These are phyloP conservation scores for Clonostachys sp. DNA, from an alignment of 2,329 filamentous ascomycete species.

Conservation along the genomic window DNA sequence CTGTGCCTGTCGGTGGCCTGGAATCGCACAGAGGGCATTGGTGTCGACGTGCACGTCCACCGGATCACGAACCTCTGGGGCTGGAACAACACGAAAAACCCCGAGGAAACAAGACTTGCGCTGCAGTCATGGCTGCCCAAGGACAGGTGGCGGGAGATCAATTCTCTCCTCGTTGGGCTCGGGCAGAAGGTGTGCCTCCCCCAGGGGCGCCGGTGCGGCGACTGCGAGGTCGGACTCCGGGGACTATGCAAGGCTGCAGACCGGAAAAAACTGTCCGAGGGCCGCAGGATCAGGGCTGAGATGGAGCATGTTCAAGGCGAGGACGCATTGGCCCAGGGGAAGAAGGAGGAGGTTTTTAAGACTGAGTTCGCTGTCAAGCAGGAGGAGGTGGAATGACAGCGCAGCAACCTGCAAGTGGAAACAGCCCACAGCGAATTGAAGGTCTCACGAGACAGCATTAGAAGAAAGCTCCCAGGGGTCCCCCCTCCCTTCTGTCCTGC, in stretches of 20 bases:
- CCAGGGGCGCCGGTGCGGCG: slow-evolving; percentile 74
- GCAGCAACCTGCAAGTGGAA: too few species aligned
- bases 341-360: slow-evolving; percentile 10
- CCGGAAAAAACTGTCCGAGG: slow-evolving; percentile 54
- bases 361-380: slow-evolving; percentile 18
- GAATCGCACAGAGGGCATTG: slow-evolving; percentile 67
- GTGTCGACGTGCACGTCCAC: slow-evolving; percentile 92
- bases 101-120: slow-evolving; percentile 74
- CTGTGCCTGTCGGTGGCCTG: slow-evolving; percentile 75
- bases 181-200: slow-evolving; percentile 85
- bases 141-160: slow-evolving; percentile 90
- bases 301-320: slow-evolving; percentile 15
- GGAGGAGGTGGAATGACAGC: slow-evolving; percentile 7
- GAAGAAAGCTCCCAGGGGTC: not conserved
- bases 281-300: slow-evolving; percentile 37
- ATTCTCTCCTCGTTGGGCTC: slow-evolving; percentile 80
- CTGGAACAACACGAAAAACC: slow-evolving; percentile 77
- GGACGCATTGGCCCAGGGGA: slow-evolving; percentile 12
- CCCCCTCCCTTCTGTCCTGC: not conserved
- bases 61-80: slow-evolving; percentile 93
- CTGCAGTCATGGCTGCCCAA: slow-evolving; percentile 79
- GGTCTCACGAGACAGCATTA: too few species aligned
- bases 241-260: slow-evolving; percentile 75
- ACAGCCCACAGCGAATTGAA: too few species aligned
- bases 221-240: slow-evolving; percentile 73